A percentile compares a stretch with the other conserved stretches of the same genome.
Evolutionary conservation across 768 basidiomycete species (phyloP).

Genomic region (Mrakia blollopis): DNA sequence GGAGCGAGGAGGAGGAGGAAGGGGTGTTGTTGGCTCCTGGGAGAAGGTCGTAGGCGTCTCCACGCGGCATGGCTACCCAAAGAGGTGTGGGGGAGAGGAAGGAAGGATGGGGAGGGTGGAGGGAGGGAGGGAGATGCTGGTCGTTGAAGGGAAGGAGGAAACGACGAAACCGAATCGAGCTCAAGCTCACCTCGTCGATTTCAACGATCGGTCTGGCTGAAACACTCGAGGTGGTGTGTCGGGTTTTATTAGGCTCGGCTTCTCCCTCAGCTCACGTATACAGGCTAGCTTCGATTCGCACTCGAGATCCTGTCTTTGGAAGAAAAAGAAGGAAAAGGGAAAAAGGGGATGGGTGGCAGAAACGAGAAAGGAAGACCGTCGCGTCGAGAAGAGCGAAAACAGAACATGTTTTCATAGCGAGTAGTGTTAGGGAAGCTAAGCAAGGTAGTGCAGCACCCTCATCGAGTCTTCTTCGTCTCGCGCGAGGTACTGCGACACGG

Average conservation of each 20-base stretch:
- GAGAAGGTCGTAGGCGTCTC: constrained; percentile 15
- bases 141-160: too few relatives aligned
- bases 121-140: not conserved
- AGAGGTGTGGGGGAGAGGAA: not conserved
- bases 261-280: too few relatives aligned
- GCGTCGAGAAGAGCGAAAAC: not conserved
- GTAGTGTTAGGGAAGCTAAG: not conserved
- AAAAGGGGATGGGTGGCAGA: too few relatives aligned
- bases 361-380: too few relatives aligned
- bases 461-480: constrained; percentile 26
- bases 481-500: not conserved
- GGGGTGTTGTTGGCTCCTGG: not conserved
- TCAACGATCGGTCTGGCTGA: too few relatives aligned
- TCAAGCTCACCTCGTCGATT: too few relatives aligned
- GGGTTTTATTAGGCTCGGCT: too few relatives aligned
- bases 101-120: not conserved
- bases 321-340: too few relatives aligned
- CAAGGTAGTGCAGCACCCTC: constrained; percentile 25
- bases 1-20: not conserved
- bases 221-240: too few relatives aligned
- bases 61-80: not conserved
- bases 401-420: not conserved
- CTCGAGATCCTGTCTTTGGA: too few relatives aligned
- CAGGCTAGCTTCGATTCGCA: too few relatives aligned
- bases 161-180: too few relatives aligned